phyloP scores from a whole-genome alignment of 2,329 filamentous ascomycete species.

The Alternaria postmessia region DNA sequence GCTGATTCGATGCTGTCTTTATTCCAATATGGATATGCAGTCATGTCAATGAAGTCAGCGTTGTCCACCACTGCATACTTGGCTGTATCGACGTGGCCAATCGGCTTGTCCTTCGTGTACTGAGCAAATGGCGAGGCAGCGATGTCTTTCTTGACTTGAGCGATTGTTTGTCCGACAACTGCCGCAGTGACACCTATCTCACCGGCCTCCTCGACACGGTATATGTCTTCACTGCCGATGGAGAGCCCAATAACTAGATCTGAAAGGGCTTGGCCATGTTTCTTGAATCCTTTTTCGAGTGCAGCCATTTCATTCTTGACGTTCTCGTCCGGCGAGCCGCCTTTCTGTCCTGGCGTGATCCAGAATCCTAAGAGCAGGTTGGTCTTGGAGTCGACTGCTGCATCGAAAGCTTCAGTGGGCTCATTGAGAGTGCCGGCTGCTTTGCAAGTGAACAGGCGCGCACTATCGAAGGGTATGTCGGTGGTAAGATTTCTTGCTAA shows the following conservation, averaged over 20 bases:
- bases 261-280: slow-evolving; percentile 60
- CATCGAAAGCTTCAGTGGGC: slow-evolving; percentile 62
- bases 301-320: slow-evolving; percentile 42
- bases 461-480: slow-evolving; percentile 69
- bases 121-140: slow-evolving; percentile 65
- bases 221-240: slow-evolving; percentile 59
- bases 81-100: slow-evolving; percentile 48
- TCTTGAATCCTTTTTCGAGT: slow-evolving; percentile 40
- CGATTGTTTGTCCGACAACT: slow-evolving; percentile 66
- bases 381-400: slow-evolving; percentile 44
- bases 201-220: slow-evolving; percentile 61
- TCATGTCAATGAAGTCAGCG: slow-evolving; percentile 46
- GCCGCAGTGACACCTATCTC: slow-evolving; percentile 69
- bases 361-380: slow-evolving; percentile 47
- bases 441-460: slow-evolving; percentile 75
- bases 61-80: slow-evolving; percentile 33
- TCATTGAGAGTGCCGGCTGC: slow-evolving; percentile 54
- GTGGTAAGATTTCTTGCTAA: slow-evolving; percentile 32
- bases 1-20: slow-evolving; percentile 40
- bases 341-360: slow-evolving; percentile 22
- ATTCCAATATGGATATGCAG: slow-evolving; percentile 46
- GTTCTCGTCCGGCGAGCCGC: slow-evolving; percentile 52
- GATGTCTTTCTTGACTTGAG: slow-evolving; percentile 55
- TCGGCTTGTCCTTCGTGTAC: slow-evolving; percentile 51
- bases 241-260: slow-evolving; percentile 48